phyloP scores from a whole-genome alignment of 2,329 filamentous ascomycete species.

The Xylaria arbuscula region DNA sequence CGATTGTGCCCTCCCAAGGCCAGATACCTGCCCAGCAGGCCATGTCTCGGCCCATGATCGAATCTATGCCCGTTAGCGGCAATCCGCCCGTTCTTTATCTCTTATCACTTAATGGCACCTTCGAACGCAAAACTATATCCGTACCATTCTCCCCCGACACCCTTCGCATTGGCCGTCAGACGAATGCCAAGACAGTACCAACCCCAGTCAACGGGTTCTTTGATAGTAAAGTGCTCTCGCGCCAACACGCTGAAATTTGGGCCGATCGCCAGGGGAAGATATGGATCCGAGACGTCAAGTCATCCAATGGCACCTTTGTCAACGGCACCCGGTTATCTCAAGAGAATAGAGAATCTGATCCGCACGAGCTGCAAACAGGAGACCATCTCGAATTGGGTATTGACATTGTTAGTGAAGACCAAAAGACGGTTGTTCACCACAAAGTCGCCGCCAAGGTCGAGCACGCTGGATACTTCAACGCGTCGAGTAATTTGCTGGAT shows the following conservation, averaged over 20 bases:
- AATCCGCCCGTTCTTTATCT: slow-evolving; percentile 85
- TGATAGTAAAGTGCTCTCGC: slow-evolving; percentile 95
- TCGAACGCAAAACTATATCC: slow-evolving; percentile 95
- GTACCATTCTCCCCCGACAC: slow-evolving; percentile 96
- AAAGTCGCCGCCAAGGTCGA: slow-evolving; percentile 98
- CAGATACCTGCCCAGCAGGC: slow-evolving; percentile 57
- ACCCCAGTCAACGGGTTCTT: slow-evolving; percentile 94
- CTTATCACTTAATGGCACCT: slow-evolving; percentile 92
- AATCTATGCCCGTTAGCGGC: slow-evolving; percentile 71
- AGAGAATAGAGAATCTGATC: slow-evolving; percentile 96
- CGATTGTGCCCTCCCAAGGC: slow-evolving; percentile 53
- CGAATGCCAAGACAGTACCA: slow-evolving; percentile 94
- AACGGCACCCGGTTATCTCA: slow-evolving; percentile 90
- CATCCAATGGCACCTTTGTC: slow-evolving; percentile 98
- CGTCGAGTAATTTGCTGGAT: slow-evolving; percentile 81
- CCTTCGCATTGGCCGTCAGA: slow-evolving; percentile 92
- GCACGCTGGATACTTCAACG: slow-evolving; percentile 85
- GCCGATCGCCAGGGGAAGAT: slow-evolving; percentile 85
- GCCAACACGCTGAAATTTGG: slow-evolving; percentile 97
- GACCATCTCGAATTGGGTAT: slow-evolving; percentile 96
- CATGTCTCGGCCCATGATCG: slow-evolving; percentile 73
- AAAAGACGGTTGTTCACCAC: slow-evolving; percentile 98
- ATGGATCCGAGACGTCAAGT: slow-evolving; percentile 97
- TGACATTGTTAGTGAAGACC: slow-evolving; percentile 98
- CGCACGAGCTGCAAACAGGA: slow-evolving; percentile 89